Evolutionary conservation across 495 filamentous ascomycete genomes (phyloP), one percentile per base, ranked within the genome.

Genomic region (Sporormia fimetaria): DNA sequence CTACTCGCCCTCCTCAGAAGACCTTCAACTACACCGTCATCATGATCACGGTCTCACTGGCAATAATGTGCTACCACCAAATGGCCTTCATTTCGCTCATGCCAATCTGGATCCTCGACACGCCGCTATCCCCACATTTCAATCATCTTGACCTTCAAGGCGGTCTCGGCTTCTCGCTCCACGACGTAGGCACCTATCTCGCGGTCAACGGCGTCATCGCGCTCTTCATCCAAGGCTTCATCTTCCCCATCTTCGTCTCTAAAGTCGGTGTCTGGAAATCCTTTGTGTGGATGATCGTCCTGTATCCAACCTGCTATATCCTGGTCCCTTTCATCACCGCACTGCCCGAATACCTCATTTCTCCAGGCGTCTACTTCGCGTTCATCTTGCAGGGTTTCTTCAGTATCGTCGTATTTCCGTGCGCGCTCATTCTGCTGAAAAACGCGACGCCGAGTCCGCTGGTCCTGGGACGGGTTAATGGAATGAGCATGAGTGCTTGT

Each of bases 341-440:
- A 6, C 30, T 51, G 18, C 37, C 35, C 6, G 16, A 24, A 8
- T 23, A 24, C n/a, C 16, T 37, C 12, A 28, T 44, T 11, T 9
- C 28, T 4, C 31, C 41, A 3, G 42, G 40, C 21, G 33, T 55
- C 9, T 55, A 55, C 35, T 16, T 39, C 16, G 16, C 39, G 17
- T 32, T 55, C 24, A 42, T 44, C 21, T 23, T 55, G 12, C 51
- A 55, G 18, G 33, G 20, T 6, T 41, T 50, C 29, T 49, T 44
- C 51, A 40, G 43, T 23, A 55, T 55, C 42, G 44, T 55, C 22
- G 38, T 51, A 21, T 35, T 49, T 6, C 51, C 51, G 7, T 55
- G 51, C 42, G 47, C 42, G 2, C 39, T 55, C 8, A 55, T 55
- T 18, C 37, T 55, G 1, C 37, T 55, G 32, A 55, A 55, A 27